Evolutionary conservation across 2,329 filamentous ascomycete species (phyloP), one percentile per base, ranked within the genome.

Genomic region (Colletotrichum echinochloae): DNA sequence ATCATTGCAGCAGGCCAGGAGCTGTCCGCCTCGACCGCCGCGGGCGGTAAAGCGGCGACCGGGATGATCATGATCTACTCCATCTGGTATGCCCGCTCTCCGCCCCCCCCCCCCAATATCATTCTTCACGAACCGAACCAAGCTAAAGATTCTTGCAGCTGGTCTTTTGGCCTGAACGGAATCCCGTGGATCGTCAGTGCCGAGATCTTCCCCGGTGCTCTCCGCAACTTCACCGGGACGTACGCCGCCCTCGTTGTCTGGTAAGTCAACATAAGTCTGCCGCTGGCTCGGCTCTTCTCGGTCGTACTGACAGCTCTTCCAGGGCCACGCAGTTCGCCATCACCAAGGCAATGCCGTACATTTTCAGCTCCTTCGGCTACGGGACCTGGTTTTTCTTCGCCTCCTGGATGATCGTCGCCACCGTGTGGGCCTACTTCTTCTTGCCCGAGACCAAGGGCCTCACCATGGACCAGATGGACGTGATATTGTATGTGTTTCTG

Each of bases 351-450:
- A 75, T 83, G 1, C 83, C 83, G 0, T 84, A 83, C 70, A 85
- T 85, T 61, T 81, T 84, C 72, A 79, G 76, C 54, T 79, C 78
- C 0, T 77, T 84, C 33, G 79, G 80, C 44, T 88, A 84, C 75
- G 87, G 86, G 14, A 85, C 85, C 4, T 89, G 86, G 80, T 87
- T 87, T 77, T 88, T 88, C 79, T 89, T 89, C 73, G 87, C 85
- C 0, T 80, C 80, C 1, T 81, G 84, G 74, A 86, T 87, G 79
- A 76, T 88, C 16, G 74, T 82, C 18, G 83, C 84, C 12, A 79
- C 82, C 20, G 69, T 84, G 44, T 88, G 84, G 78, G 82, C 84
- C 3, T 87, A 81, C 73, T 84, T 87, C 76, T 82, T 87, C 68
- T 77, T 88, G 3, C 86, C 86, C 1, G 86, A 88, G 76, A 88